Conservation (phyloP, 371 early-diverging fungal species). For the Syncephalastrum sp. region DNA sequence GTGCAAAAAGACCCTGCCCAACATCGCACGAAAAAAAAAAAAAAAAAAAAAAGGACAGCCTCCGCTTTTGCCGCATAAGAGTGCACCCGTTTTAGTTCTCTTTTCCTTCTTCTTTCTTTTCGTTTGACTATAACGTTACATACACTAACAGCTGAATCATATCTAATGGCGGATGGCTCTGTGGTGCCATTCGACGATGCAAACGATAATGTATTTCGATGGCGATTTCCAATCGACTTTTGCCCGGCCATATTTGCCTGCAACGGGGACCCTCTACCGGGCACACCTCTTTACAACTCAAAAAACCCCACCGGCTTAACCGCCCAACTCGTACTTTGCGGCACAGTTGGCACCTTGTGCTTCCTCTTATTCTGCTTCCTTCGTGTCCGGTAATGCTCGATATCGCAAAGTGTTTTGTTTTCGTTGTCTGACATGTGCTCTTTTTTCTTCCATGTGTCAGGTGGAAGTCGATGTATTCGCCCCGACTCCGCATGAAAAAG, state of each 20-base stretch:
- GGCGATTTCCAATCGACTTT: conserved; percentile 20
- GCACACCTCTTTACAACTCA: conserved; percentile 40
- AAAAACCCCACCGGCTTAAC: conserved; percentile 45
- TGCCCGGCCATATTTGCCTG: conserved; percentile 30
- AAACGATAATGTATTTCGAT: too few relatives aligned
- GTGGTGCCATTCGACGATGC: too few relatives aligned
- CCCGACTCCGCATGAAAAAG: conserved; percentile 64
- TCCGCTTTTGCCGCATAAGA: too few relatives aligned
- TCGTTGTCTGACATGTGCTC: not conserved
- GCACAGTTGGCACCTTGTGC: conserved; percentile 37
- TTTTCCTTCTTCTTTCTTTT: not conserved
- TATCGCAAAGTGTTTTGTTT: not conserved
- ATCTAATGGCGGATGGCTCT: too few relatives aligned
- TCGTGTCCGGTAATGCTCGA: conserved; percentile 32
- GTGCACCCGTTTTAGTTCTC: not conserved
- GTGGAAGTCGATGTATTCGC: conserved; percentile 61
- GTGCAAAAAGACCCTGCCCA: too few relatives aligned
- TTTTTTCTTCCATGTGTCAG: conserved; percentile 18
- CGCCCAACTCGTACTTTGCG: conserved; percentile 46
- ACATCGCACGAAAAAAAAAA: too few relatives aligned
- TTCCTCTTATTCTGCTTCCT: conserved; percentile 44
- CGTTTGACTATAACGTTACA: not conserved
- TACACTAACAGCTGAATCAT: not conserved
- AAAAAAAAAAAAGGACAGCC: too few relatives aligned
- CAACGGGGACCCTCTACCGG: conserved; percentile 40